Conservation (phyloP, 2,329 filamentous ascomycete genomes). For the Lomentospora prolificans region DNA sequence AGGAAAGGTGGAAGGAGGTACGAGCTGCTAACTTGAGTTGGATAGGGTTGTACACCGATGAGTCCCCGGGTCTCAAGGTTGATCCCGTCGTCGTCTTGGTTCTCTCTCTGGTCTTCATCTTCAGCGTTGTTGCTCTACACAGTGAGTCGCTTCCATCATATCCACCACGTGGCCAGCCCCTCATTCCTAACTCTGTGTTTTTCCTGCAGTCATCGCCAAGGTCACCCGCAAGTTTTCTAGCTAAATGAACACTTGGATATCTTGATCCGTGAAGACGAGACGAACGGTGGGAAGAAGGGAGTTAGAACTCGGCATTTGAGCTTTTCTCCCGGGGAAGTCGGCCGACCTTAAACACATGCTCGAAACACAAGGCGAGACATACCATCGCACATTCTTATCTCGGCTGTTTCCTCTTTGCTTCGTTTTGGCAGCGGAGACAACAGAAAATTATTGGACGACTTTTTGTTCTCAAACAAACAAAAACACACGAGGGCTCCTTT, state of each 20-base stretch:
- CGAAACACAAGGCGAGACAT: neutral
- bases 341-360: neutral
- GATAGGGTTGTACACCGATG: conserved; percentile 88
- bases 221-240: conserved; percentile 78
- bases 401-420: neutral
- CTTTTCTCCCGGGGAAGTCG: neutral
- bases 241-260: conserved; percentile 25
- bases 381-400: neutral
- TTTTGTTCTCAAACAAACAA: neutral
- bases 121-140: conserved; percentile 94
- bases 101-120: conserved; percentile 94
- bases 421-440: neutral
- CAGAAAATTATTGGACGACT: too few species aligned
- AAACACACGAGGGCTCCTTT: neutral
- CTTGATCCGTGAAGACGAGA: neutral
- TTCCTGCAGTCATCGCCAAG: conserved; percentile 75
- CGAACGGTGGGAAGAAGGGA: neutral
- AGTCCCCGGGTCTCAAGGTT: conserved; percentile 93
- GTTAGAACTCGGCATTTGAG: neutral
- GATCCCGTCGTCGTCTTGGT: conserved; percentile 97
- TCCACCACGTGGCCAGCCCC: neutral
- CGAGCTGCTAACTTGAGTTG: conserved; percentile 18
- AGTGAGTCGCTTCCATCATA: conserved; percentile 49
- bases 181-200: conserved; percentile 12
- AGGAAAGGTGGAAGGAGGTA: neutral